Evolutionary conservation across 169 alveolate species (phyloP), one percentile per base, ranked within the genome.

Genomic region (Plasmodium malariae): DNA sequence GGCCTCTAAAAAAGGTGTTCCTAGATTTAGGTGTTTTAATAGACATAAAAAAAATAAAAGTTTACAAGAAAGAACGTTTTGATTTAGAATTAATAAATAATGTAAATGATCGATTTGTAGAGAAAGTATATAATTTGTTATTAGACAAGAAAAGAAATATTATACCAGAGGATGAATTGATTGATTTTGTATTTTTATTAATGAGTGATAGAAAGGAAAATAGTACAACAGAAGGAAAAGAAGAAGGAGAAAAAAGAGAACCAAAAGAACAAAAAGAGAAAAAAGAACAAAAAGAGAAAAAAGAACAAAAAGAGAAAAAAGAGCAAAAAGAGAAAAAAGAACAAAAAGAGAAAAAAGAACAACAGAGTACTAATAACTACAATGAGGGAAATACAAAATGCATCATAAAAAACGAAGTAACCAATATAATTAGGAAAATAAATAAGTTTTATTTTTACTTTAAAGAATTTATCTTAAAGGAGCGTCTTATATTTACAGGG

Each of bases 371-470:
- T 14, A 30, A 48, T 4, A 43, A 14, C 1, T 4, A 28, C 17
- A n/a, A 51, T 51, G 14, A 6, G 28, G 70, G 40, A 60, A 6
- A 28, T 59, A 67, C 21, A 36, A 45, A 37, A 36, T 80, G 83
- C 17, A 70, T 83, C 24, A 80, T 63, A 36, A 80, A 80, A 51
- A 65, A 80, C 36, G 90, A 80, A 80, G 83, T 80, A 14, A 45
- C 69, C 2, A 48, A 28, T 19, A 26, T 80, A 21, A 80, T 80
- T 30, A 67, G 67, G 48, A 80, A 80, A 63, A 80, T 80, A 28
- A 80, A 80, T 51, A 80, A 65, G 24, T 80, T 80, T 54, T 70
- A 80, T 40, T 80, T 34, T 80, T 67, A 80, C 67, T 65, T 80
- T 26, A 59, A 80, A 30, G 78, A 65, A 32, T 65, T 65, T 49